Percentiles rank a stretch among this genome's conserved stretches.
phyloP scores from a whole-genome alignment of 371 early-diverging fungal genomes.

The Mortierella polycephala region DNA sequence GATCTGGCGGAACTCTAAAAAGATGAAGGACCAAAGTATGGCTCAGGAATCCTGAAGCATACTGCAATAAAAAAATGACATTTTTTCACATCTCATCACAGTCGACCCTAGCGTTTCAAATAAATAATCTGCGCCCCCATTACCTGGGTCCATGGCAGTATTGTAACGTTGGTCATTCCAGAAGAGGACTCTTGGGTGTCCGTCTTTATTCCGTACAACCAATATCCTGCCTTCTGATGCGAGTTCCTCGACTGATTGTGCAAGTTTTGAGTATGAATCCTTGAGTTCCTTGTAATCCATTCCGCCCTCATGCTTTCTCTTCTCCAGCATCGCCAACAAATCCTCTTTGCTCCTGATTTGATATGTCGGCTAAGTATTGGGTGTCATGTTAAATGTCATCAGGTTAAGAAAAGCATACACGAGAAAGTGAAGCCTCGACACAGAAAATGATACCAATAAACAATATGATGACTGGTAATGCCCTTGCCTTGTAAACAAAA shows the following conservation, averaged over 20 bases:
- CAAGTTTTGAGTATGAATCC: constrained; percentile 82
- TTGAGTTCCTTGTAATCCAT: constrained; percentile 83
- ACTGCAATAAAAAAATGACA: too few species aligned
- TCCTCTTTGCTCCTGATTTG: constrained; percentile 82
- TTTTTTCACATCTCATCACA: too few species aligned
- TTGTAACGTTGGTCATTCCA: constrained; percentile 76
- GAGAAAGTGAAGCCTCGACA: not conserved
- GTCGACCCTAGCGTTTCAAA: too few species aligned
- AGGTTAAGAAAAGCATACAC: too few species aligned
- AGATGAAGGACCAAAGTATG: too few species aligned
- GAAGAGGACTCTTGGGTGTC: constrained; percentile 75
- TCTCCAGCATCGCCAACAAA: constrained; percentile 70
- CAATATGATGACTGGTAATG: not conserved
- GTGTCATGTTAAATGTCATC: too few species aligned
- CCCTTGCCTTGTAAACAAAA: constrained; percentile 74
- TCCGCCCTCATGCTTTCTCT: constrained; percentile 71
- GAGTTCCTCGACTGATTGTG: constrained; percentile 77
- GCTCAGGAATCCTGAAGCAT: too few species aligned
- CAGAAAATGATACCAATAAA: not conserved
- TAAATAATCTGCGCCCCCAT: not conserved
- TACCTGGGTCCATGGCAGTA: constrained; percentile 73
- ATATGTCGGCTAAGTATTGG: constrained; percentile 71
- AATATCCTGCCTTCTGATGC: constrained; percentile 74
- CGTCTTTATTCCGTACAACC: constrained; percentile 82
- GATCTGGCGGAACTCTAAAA: constrained; percentile 75